Evolutionary conservation across 345 rosid genomes (phyloP).

Genomic region (Moricandia arvensis): DNA sequence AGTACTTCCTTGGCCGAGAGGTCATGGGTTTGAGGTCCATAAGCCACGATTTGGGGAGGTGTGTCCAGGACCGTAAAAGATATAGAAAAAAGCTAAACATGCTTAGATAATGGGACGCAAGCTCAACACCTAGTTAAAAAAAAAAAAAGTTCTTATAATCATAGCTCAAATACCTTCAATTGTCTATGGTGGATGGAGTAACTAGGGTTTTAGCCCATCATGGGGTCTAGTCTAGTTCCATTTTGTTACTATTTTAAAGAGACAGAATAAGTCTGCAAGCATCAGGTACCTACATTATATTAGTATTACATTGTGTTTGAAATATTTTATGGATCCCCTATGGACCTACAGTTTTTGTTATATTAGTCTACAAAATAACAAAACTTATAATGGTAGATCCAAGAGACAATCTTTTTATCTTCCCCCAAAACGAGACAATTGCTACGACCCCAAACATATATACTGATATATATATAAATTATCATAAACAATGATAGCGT

Average conservation of each 20-base stretch:
- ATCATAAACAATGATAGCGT: not conserved
- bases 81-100: too few relatives aligned
- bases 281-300: not conserved
- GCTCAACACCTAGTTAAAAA: too few relatives aligned
- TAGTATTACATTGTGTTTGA: not conserved
- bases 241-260: constrained; percentile 29
- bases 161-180: not conserved
- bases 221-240: constrained; percentile 24
- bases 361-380: not conserved
- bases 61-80: too few relatives aligned
- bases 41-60: too few relatives aligned
- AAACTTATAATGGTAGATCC: not conserved
- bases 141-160: not conserved
- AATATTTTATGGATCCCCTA: not conserved
- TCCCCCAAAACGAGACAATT: not conserved
- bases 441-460: constrained; percentile 3
- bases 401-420: not conserved
- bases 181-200: constrained; percentile 8
- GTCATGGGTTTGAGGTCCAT: too few relatives aligned
- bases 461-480: not conserved
- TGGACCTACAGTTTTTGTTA: constrained; percentile 12
- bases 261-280: constrained; percentile 20
- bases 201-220: constrained; percentile 17
- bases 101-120: too few relatives aligned
- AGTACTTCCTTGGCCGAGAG: too few relatives aligned